Percentiles rank a stretch among this genome's conserved stretches.
Conservation (phyloP, 2,329 filamentous ascomycete genomes). For the Emergomyces africanus region DNA sequence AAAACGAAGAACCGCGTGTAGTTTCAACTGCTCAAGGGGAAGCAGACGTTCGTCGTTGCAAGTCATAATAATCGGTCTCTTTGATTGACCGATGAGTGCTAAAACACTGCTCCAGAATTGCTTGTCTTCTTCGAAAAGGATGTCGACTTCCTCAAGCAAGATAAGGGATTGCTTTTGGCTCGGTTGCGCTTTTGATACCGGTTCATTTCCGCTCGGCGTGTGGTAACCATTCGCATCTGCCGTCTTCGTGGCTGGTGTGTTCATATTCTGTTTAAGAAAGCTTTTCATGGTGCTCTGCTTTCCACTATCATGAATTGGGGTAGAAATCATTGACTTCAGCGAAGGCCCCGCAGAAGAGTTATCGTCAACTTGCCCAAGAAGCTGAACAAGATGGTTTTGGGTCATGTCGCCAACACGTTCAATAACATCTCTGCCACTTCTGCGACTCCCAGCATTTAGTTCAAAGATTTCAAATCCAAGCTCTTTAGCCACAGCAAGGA, state of each 20-base stretch:
- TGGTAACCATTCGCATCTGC: constrained; percentile 14
- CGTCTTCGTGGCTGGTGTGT: constrained; percentile 16
- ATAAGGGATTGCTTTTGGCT: constrained; percentile 88
- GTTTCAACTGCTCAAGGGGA: constrained; percentile 57
- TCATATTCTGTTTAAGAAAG: constrained; percentile 52
- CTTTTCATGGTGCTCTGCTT: constrained; percentile 68
- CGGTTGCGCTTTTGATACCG: constrained; percentile 9
- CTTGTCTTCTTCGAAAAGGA: constrained; percentile 91
- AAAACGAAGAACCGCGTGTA: constrained; percentile 77
- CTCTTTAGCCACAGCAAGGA: constrained; percentile 86
- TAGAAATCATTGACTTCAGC: constrained; percentile 9
- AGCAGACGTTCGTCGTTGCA: constrained; percentile 86
- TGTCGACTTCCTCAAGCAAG: constrained; percentile 81
- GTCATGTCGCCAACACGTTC: constrained; percentile 97
- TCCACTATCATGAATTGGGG: constrained; percentile 41
- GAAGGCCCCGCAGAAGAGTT: constrained; percentile 25
- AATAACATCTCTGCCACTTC: constrained; percentile 78
- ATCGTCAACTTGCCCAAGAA: constrained; percentile 21
- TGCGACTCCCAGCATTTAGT: constrained; percentile 70
- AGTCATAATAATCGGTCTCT: constrained; percentile 84
- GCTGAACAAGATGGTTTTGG: constrained; percentile 76
- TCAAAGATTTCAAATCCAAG: constrained; percentile 91
- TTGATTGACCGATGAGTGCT: constrained; percentile 67
- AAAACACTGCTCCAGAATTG: constrained; percentile 83
- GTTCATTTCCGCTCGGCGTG: constrained; percentile 10